These are phyloP conservation scores for Aspergillus eucalypticola DNA, from an alignment of 2,329 filamentous ascomycete species.

Conservation along the genomic window DNA sequence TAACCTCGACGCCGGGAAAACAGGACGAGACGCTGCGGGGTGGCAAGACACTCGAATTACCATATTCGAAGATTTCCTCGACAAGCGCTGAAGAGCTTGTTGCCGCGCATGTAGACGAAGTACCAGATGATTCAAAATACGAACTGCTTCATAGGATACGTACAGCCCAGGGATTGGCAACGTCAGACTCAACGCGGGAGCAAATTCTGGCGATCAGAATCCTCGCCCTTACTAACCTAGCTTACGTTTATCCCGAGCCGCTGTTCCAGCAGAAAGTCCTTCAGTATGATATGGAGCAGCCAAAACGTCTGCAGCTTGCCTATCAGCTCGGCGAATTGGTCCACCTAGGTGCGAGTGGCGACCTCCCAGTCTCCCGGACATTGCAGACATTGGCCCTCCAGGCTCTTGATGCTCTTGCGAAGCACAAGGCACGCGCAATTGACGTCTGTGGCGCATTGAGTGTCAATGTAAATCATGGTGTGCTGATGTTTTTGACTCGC, in stretches of 20 bases:
- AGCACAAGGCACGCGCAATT: conserved; percentile 70
- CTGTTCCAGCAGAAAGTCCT: conserved; percentile 85
- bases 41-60: conserved; percentile 64
- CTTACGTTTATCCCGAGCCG: conserved; percentile 80
- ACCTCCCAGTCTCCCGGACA: conserved; percentile 67
- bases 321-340: conserved; percentile 92
- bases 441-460: conserved; percentile 91
- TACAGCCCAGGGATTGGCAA: conserved; percentile 75
- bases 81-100: conserved; percentile 40
- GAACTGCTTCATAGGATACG: conserved; percentile 83
- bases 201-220: conserved; percentile 78
- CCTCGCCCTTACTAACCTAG: conserved; percentile 84
- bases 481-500: conserved; percentile 87
- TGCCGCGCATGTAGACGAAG: conserved; percentile 53
- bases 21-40: conserved; percentile 40
- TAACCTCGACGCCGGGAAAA: conserved; percentile 39
- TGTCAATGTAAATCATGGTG: conserved; percentile 93
- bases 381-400: conserved; percentile 80
- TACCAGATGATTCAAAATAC: conserved; percentile 74
- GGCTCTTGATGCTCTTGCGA: conserved; percentile 81
- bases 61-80: conserved; percentile 50
- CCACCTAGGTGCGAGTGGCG: conserved; percentile 73
- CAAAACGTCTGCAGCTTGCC: conserved; percentile 81
- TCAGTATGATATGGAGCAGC: conserved; percentile 85
- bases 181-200: conserved; percentile 66